phyloP scores from a whole-genome alignment of 805 yeast genomes.

The Isabelozyma gotoi region DNA sequence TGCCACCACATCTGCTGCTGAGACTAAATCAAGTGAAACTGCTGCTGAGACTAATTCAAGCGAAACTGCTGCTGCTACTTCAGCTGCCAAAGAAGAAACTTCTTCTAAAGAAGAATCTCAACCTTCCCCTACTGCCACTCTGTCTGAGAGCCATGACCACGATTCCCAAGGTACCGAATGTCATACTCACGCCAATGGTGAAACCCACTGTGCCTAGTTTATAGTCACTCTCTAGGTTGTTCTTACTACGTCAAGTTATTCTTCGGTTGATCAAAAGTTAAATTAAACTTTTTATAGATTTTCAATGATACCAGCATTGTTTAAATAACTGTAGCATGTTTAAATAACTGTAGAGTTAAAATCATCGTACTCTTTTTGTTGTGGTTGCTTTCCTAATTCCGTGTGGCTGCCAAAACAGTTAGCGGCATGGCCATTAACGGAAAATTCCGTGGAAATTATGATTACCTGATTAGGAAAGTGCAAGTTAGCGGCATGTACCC shows the following conservation, averaged over 20 bases:
- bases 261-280: neutral
- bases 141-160: neutral
- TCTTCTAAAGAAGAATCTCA: too few species aligned
- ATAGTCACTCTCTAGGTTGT: neutral
- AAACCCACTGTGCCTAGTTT: constrained; percentile 13
- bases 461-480: neutral
- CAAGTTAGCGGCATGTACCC: neutral
- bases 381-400: too few species aligned
- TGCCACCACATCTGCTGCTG: constrained; percentile 2
- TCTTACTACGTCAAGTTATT: neutral
- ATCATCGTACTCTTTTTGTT: too few species aligned
- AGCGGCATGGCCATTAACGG: neutral
- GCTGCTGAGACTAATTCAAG: neutral
- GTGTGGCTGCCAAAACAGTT: neutral
- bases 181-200: constrained; percentile 17
- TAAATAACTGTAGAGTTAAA: too few species aligned
- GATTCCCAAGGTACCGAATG: constrained; percentile 6
- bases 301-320: neutral
- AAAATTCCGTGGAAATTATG: neutral
- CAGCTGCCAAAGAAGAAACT: too few species aligned
- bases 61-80: too few species aligned
- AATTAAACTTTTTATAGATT: neutral
- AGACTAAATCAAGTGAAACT: neutral
- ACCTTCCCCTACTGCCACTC: neutral
- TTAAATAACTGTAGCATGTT: too few species aligned